Evolutionary conservation across 2,329 filamentous ascomycete species (phyloP), one percentile per base, ranked within the genome.

Genomic region (Cryphonectria parasitica): DNA sequence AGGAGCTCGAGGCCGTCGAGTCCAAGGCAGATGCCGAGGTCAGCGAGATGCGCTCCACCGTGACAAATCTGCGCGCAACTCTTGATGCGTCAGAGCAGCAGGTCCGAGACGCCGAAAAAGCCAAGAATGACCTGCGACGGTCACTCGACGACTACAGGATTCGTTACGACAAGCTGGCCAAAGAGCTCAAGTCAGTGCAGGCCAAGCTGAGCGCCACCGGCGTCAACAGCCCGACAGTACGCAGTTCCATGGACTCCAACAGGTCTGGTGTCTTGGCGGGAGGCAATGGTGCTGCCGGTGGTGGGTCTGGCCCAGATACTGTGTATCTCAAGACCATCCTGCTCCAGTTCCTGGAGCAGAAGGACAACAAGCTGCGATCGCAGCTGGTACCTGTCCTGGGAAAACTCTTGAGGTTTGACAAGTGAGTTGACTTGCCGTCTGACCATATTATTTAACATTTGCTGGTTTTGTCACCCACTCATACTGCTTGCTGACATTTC

Each of bases 61-160:
- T 97, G 83, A 85, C 89, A 8, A 91, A 93, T 74, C 85, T 99
- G 43, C 90, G 92, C 1, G 87, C 93, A 71, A 90, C 94, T 0
- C 85, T 99, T 1, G 95, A 98, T 75, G 92, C 93, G 64, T 95
- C 92, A 49, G 96, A 99, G 81, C 90, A 88, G 77, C 93, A 97
- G 80, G 89, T 92, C 0, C 88, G 90, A 41, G 92, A 96, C n/a
- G 85, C 92, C 6, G 95, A 98, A 80, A 93, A 90, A 81, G 93
- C 97, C 77, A 92, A 91, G 74, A 83, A 85, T 0, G 94, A 97
- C 72, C 82, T 97, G 66, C 88, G 92, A 62, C 88, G 89, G 58
- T 85, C 91, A 43, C 86, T 97, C 2, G 94, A 97, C 75, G 95
- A 98, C 74, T 89, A 90, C 39, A 91, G 91, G 74, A 84, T 86